Evolutionary conservation across 2,329 filamentous ascomycete species (phyloP).

Genomic region (Zymoseptoria ardabiliae): DNA sequence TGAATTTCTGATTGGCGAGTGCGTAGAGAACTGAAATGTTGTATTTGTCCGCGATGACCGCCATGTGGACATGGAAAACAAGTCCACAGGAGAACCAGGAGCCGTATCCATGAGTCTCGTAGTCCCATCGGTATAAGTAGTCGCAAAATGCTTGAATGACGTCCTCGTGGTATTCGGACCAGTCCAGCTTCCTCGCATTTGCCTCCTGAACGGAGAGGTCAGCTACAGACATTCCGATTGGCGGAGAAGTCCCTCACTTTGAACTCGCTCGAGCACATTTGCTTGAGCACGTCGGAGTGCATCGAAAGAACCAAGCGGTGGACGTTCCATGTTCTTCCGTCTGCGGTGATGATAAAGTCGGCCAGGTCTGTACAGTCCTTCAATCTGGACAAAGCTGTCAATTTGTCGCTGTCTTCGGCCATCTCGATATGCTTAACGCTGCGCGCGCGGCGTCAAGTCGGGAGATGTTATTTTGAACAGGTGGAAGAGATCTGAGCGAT

Average conservation of each 20-base stretch:
- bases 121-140: background rate
- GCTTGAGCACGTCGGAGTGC: background rate
- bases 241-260: background rate
- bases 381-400: no score
- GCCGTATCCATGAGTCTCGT: background rate
- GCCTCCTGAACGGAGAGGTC: background rate
- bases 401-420: no score
- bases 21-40: slow-evolving; percentile 2
- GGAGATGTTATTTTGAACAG: no score
- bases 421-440: no score
- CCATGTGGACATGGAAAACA: slow-evolving; percentile 5
- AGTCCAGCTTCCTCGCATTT: background rate
- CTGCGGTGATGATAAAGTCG: background rate
- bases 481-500: no score
- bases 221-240: no score
- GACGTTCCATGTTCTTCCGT: background rate
- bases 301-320: background rate
- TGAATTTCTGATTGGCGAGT: slow-evolving; percentile 6
- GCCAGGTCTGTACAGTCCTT: no score
- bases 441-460: no score
- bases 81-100: no score
- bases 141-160: background rate
- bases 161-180: background rate
- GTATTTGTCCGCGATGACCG: slow-evolving; percentile 11
- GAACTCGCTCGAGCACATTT: background rate